Conservation (phyloP, 1,284 basidiomycete species). For the Mycosarcoma mackinlayi region DNA sequence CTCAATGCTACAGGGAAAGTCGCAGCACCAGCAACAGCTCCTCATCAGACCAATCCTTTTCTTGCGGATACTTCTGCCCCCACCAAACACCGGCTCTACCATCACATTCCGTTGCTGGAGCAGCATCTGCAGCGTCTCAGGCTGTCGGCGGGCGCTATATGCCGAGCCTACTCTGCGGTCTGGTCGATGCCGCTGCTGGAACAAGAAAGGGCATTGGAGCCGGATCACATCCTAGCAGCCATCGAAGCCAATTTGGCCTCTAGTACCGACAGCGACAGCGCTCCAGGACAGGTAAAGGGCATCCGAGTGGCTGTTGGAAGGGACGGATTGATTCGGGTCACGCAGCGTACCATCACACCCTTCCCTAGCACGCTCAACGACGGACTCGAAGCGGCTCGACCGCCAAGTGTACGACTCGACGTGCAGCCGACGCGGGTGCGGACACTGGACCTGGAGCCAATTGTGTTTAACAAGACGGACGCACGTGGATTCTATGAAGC, state of each 20-base stretch:
- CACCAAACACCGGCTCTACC: conserved; percentile 26
- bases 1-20: conserved; percentile 9
- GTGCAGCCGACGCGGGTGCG: conserved; percentile 34
- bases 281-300: conserved; percentile 24
- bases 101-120: conserved; percentile 34
- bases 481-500: conserved; percentile 48
- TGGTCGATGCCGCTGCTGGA: conserved; percentile 39
- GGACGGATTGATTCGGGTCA: conserved; percentile 32
- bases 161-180: conserved; percentile 32
- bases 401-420: conserved; percentile 38
- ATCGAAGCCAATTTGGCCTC: conserved; percentile 23
- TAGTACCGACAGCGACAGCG: not conserved
- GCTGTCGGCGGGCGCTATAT: conserved; percentile 38
- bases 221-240: conserved; percentile 25
- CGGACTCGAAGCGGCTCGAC: not conserved
- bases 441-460: conserved; percentile 43
- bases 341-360: conserved; percentile 27
- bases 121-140: conserved; percentile 39
- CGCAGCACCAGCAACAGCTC: not conserved
- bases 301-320: conserved; percentile 34
- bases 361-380: conserved; percentile 27
- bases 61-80: conserved; percentile 12
- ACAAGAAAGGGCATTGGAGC: conserved; percentile 22
- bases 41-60: conserved; percentile 26
- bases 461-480: conserved; percentile 54